Conservation (phyloP, 306 rosid genomes). For the Ormosia emarginata region DNA sequence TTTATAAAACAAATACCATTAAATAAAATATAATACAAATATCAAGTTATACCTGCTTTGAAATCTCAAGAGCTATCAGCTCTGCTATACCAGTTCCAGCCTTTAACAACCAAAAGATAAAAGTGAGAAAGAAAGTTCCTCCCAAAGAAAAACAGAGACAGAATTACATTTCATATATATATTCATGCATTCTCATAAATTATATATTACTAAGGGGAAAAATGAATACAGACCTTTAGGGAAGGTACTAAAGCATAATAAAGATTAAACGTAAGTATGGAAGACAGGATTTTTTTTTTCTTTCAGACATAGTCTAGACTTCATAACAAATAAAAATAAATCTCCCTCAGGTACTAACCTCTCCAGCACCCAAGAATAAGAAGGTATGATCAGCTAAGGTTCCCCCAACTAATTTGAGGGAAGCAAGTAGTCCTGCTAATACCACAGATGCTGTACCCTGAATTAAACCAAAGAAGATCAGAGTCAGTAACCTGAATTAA, state of each 20-base stretch:
- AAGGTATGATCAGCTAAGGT: conserved; percentile 84
- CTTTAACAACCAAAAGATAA: conserved; percentile 49
- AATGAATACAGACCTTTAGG: neutral
- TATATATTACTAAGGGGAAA: neutral
- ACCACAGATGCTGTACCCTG: conserved; percentile 99
- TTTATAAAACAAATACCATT: neutral
- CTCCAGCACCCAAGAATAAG: conserved; percentile 98
- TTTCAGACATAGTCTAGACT: neutral
- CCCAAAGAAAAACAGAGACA: conserved; percentile 4
- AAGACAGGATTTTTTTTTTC: neutral
- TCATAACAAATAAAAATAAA: neutral
- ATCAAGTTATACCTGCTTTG: conserved; percentile 66
- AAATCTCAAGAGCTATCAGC: conserved; percentile 91
- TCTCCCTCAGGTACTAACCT: conserved; percentile 44
- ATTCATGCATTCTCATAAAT: neutral
- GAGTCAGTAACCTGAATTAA: conserved; percentile 21
- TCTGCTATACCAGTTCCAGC: conserved; percentile 99
- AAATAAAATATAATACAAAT: neutral
- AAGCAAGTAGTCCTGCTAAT: conserved; percentile 82
- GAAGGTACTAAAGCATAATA: neutral
- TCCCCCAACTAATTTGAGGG: conserved; percentile 84
- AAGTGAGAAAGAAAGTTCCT: conserved; percentile 30
- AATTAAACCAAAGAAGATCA: conserved; percentile 25
- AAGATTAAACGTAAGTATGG: neutral
- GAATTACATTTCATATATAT: neutral